A percentile compares a stretch with the other conserved stretches of the same genome.
Evolutionary conservation across 495 filamentous ascomycete species (phyloP).

Genomic region (Xylaria bambusicola): DNA sequence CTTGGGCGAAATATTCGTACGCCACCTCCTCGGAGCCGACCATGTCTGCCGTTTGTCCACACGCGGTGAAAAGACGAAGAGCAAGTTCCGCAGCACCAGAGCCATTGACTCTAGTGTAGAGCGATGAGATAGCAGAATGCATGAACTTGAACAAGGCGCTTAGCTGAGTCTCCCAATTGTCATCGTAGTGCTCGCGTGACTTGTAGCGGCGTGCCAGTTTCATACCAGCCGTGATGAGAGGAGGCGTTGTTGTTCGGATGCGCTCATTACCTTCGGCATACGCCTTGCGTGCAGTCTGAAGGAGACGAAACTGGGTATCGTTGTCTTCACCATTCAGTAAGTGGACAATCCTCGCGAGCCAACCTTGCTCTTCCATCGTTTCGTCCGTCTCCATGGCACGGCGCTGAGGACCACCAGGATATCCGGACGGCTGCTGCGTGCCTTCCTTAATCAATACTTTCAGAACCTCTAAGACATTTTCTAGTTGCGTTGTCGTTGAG

Average conservation of each 20-base stretch:
- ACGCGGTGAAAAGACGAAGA: constrained; percentile 84
- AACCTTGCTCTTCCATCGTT: constrained; percentile 96
- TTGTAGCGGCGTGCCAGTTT: constrained; percentile 90
- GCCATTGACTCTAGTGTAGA: constrained; percentile 80
- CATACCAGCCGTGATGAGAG: constrained; percentile 85
- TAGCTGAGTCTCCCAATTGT: constrained; percentile 90
- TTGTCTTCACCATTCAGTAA: constrained; percentile 81
- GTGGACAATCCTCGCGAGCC: constrained; percentile 89
- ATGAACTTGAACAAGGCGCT: constrained; percentile 93
- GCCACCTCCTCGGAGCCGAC: constrained; percentile 91
- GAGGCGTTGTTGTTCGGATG: constrained; percentile 91
- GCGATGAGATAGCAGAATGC: constrained; percentile 80
- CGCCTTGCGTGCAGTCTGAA: constrained; percentile 85
- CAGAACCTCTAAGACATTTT: constrained; percentile 84
- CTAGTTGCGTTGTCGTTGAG: constrained; percentile 72
- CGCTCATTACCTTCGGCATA: constrained; percentile 93
- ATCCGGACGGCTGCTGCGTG: constrained; percentile 77
- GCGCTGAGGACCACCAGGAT: constrained; percentile 75
- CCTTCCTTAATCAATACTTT: constrained; percentile 93
- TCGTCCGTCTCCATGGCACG: constrained; percentile 82
- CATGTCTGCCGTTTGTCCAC: constrained; percentile 90
- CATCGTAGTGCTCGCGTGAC: constrained; percentile 86
- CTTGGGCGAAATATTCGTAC: constrained; percentile 98
- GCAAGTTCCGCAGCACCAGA: constrained; percentile 80
- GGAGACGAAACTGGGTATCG: constrained; percentile 90